Base-by-base conservation (phyloP, 1,139 yeast genomes). In the Taphrina sp. region DNA sequence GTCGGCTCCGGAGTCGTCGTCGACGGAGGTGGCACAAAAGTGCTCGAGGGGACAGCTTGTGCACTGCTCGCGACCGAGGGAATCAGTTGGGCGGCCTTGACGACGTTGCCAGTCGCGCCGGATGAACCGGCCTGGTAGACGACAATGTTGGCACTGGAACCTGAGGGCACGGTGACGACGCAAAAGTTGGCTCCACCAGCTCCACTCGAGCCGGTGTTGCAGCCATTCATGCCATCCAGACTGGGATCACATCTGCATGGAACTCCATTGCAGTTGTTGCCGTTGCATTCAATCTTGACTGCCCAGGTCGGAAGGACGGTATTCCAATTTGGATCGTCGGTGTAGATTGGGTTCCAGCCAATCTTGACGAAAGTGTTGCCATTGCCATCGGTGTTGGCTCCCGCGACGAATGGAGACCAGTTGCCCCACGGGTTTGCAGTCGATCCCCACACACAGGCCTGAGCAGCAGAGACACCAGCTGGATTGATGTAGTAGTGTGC, bases 381-480 rank as follows among this genome's bases (percentile, higher is more conserved):
- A 57, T 67, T 69, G 58, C 69, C 69, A 68, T 85, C 95, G 33
- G 52, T 53, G 73, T 87, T 87, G 63, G 90, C 88, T 62, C 95
- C 96, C 16, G 94, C 95, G 60, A 88, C 95, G 65, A 85, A 88
- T 23, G 96, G 95, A 23, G 95, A 73, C 95, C 95, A 88, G 76
- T 88, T 87, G 59, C 96, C 96, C 62, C 74, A 73, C 19, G 92
- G 82, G 61, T 83, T 74, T 58, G 74, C 72, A 24, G 74, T 75
- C 26, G 83, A 69, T 1, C 95, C 95, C 96, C 96, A 88, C 60
- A 79, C 79, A 71, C 96, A 88, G 31, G 84, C 95, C 47, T 86
- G 90, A 16, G 74, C 74, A 29, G 82, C 76, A 35, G 87, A 78
- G 28, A 84, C 83, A 60, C 96, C 96, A 17, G 95, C 95, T 34